These are phyloP conservation scores for Leccinum disarticulatum DNA, from an alignment of 768 basidiomycete genomes.

Conservation along the genomic window DNA sequence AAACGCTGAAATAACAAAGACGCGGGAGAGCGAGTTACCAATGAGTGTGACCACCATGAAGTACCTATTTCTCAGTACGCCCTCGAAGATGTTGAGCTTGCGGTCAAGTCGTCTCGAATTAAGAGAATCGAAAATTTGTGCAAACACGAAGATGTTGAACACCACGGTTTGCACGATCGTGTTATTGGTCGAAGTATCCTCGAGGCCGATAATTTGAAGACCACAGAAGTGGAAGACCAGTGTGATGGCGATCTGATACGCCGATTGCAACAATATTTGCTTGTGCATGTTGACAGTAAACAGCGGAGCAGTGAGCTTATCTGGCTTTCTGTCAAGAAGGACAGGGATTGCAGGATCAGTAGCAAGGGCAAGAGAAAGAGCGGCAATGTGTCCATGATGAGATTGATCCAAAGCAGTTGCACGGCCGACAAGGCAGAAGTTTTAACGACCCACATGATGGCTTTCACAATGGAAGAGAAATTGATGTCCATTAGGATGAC, in stretches of 20 bases:
- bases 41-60: slow-evolving; percentile 84
- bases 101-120: slow-evolving; percentile 88
- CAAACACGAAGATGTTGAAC: slow-evolving; percentile 98
- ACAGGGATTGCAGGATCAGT: slow-evolving; percentile 88
- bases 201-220: slow-evolving; percentile 62
- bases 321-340: slow-evolving; percentile 87
- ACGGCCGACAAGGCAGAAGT: slow-evolving; percentile 91
- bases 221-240: slow-evolving; percentile 91
- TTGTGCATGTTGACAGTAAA: slow-evolving; percentile 96
- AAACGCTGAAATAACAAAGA: slow-evolving; percentile 1
- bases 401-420: slow-evolving; percentile 97
- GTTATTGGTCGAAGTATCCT: slow-evolving; percentile 35
- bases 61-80: slow-evolving; percentile 74
- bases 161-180: slow-evolving; percentile 77
- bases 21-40: slow-evolving; percentile 48
- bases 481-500: slow-evolving; percentile 99
- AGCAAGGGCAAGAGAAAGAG: slow-evolving; percentile 77
- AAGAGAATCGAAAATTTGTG: slow-evolving; percentile 94
- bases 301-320: slow-evolving; percentile 83
- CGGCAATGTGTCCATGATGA: slow-evolving; percentile 99
- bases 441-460: slow-evolving; percentile 99
- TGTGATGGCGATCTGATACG: slow-evolving; percentile 80
- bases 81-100: slow-evolving; percentile 86
- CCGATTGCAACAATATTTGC: slow-evolving; percentile 88
- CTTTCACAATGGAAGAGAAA: slow-evolving; percentile 93